phyloP scores from a whole-genome alignment of 2,329 filamentous ascomycete genomes.

The Onygenales sp. region DNA sequence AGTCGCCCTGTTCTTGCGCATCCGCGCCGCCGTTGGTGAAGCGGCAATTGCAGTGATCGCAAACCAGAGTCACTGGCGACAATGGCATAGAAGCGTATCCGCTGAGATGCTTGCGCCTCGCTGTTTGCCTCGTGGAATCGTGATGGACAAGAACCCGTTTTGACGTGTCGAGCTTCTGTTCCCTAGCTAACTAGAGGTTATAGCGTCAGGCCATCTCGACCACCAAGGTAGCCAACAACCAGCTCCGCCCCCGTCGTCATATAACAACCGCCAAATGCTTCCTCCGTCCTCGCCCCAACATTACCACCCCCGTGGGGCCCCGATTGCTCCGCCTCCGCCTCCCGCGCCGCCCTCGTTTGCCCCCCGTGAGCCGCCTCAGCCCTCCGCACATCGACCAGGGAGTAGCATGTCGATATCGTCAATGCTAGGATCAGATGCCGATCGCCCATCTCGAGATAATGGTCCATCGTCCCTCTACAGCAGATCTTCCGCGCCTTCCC shows the following conservation, averaged over 20 bases:
- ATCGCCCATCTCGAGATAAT: conserved; percentile 38
- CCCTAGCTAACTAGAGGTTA: conserved; percentile 3
- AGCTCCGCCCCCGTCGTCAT: conserved; percentile 22
- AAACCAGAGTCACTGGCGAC: neutral
- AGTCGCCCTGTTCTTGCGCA: conserved; percentile 12
- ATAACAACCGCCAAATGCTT: conserved; percentile 38
- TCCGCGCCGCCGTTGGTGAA: neutral
- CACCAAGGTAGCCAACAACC: conserved; percentile 20
- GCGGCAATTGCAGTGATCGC: neutral
- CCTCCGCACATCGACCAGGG: conserved; percentile 44
- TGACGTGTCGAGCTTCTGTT: neutral
- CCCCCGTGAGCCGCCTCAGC: conserved; percentile 47
- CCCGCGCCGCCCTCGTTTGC: conserved; percentile 27
- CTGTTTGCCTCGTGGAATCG: neutral
- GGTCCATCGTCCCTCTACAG: conserved; percentile 38
- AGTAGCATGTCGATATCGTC: conserved; percentile 68
- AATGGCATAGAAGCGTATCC: neutral
- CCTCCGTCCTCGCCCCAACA: conserved; percentile 43
- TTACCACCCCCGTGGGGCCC: conserved; percentile 32
- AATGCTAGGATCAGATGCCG: conserved; percentile 51
- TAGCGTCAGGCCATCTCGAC: conserved; percentile 9
- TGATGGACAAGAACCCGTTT: neutral
- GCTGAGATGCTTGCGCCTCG: neutral
- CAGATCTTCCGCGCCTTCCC: conserved; percentile 31
- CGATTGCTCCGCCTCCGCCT: conserved; percentile 29